phyloP scores from a whole-genome alignment of 176 grass and related monocot genomes.

The Oryza brachyantha region DNA sequence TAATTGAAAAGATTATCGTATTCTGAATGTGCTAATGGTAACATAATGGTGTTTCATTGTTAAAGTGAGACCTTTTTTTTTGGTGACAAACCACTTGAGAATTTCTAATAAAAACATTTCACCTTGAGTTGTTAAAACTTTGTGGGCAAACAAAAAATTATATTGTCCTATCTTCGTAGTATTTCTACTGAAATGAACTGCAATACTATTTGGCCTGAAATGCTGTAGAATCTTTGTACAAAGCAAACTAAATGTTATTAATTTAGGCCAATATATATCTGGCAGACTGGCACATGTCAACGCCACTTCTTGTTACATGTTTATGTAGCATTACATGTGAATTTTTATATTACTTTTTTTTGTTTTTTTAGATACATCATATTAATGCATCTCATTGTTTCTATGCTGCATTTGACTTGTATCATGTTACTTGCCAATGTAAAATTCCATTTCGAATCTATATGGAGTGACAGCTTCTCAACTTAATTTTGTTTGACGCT shows the following conservation, averaged over 20 bases:
- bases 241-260: constrained; percentile 15
- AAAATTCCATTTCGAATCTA: not conserved
- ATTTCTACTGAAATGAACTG: not conserved
- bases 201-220: constrained; percentile 7
- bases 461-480: not conserved
- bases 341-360: not conserved
- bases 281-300: not conserved
- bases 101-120: not conserved
- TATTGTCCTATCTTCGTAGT: not conserved
- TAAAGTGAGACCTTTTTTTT: not conserved
- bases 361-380: not conserved
- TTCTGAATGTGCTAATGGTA: constrained; percentile 1
- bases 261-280: not conserved
- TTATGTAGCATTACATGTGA: constrained; percentile 1
- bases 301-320: not conserved
- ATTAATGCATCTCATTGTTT: not conserved
- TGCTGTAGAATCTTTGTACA: constrained; percentile 2
- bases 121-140: not conserved
- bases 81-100: not conserved
- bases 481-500: constrained; percentile 14
- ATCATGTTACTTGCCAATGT: constrained; percentile 14
- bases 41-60: not conserved
- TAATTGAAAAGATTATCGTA: constrained; percentile 31
- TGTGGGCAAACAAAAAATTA: not conserved
- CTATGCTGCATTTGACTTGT: not conserved